Evolutionary conservation across 2,329 filamentous ascomycete species (phyloP), one percentile per base, ranked within the genome.

Genomic region (Sporothrix brunneoviolacea): DNA sequence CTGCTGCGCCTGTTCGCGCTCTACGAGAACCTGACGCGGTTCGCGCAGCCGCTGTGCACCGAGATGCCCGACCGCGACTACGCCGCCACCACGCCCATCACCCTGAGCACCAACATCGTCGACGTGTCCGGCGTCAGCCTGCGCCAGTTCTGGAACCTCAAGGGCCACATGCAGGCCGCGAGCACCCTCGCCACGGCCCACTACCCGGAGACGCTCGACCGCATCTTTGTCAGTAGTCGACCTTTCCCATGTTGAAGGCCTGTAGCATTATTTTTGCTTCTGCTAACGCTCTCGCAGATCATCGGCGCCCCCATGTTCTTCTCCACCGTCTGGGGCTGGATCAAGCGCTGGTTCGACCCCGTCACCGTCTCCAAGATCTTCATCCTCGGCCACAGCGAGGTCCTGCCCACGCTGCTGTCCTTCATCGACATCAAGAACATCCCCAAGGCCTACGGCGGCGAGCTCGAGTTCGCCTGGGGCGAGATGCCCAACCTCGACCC

Each of bases 351-450:
- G 90, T 95, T 95, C 62, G 86, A 91, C 70, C 91, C 91, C 7
- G 89, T 90, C 55, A 96, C 91, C 30, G 88, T 90, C 3, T 93
- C 88, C 61, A 97, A 97, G 72, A 96, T 97, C 65, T 95, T 95
- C 67, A 93, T 97, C 60, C 80, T 97, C 49, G 76, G 76, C 42
- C 73, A 80, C 8, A 64, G 79, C 50, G 88, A 95, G 67, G 84
- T 94, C 48, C 79, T 83, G 58, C 72, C 84, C 15, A 91, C 88
- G 2, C 79, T 97, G 22, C 79, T 83, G 57, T 74, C 80, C 49
- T 96, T 91, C 69, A 89, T 97, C 64, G 86, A 95, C 48, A 75
- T 80, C 0, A 75, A 79, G 48, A 88, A 91, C 67, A 91, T 97
- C 55, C 91, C 91, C 16, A 90, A 88, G 65, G 82, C 85, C 65